Base-by-base conservation (phyloP, 2,329 filamentous ascomycete genomes). In the Colletotrichum filicis region DNA sequence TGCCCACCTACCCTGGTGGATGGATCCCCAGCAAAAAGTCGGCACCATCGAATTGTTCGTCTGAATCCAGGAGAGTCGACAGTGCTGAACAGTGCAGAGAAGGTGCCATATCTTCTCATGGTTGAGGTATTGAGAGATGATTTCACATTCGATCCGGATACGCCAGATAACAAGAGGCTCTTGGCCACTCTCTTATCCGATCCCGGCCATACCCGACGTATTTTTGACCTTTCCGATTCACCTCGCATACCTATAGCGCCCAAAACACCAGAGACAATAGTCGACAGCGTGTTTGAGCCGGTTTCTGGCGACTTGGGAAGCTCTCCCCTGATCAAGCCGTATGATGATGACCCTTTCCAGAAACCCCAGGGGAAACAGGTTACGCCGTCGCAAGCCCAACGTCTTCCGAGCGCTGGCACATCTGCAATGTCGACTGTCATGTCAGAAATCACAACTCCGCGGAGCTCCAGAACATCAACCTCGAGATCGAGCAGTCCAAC, bases 271-370 rank as follows among this genome's bases (percentile, higher is more conserved):
- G 87, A 89, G 53, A 82, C 85, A 2, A 79, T 83, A 11, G 80
- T 87, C 1, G 94, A 96, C 78, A 96, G 94, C 78, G 93, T 96
- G 26, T 95, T 97, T 78, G 94, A 97, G 82, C 94, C 94, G n/a
- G 89, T 89, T 0, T 93, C 90, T 46, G 94, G 94, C 49, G 94
- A 97, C 79, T 84, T 97, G 35, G 92, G 93, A 55, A 94, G 91
- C 80, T 94, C 93, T 11, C 90, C 92, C 12, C 85, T 95, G 76
- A 86, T 95, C 63, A 89, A 90, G 77, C 85, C 89, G 0, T 86
- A 86, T 35, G 88, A 88, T 26, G 87, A 88, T 4, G 84, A 81
- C 4, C 57, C 74, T 16, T 70, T 75, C n/a, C 74, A 74, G 19
- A 74, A 65, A 46, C 69, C 55, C n/a, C 71, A 74, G 24, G 61